These are phyloP conservation scores for Syncephalastrum racemosum DNA, from an alignment of 371 early-diverging fungal species.

Conservation along the genomic window DNA sequence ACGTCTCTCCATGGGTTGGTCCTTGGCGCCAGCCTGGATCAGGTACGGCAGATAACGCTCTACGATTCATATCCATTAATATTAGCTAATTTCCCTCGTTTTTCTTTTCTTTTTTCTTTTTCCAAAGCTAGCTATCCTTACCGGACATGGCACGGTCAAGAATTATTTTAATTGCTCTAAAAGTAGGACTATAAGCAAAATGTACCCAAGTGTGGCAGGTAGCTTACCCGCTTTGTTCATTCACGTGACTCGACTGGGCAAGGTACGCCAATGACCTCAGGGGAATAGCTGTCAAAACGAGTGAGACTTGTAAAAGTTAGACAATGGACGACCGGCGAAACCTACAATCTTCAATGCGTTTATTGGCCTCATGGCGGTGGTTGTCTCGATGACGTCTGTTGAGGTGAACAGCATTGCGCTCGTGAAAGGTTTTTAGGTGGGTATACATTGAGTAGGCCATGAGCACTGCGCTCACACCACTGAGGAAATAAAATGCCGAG, in stretches of 20 bases:
- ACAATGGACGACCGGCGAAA: not conserved
- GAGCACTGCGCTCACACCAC: slow-evolving; percentile 50
- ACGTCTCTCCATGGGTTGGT: slow-evolving; percentile 48
- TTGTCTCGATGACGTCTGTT: slow-evolving; percentile 18
- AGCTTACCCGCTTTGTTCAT: slow-evolving; percentile 71
- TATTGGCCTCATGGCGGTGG: slow-evolving; percentile 26
- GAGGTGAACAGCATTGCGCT: slow-evolving; percentile 13
- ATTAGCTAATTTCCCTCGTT: too few relatives aligned
- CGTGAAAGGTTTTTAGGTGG: slow-evolving; percentile 50
- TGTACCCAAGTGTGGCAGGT: not conserved
- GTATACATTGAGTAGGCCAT: slow-evolving; percentile 64
- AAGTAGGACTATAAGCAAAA: not conserved
- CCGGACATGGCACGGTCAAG: slow-evolving; percentile 70
- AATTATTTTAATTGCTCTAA: slow-evolving; percentile 62
- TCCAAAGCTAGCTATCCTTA: slow-evolving; percentile 12
- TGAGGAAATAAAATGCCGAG: slow-evolving; percentile 29
- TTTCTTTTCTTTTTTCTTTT: not conserved
- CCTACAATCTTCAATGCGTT: slow-evolving; percentile 57
- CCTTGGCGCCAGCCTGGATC: slow-evolving; percentile 45
- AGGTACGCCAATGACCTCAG: slow-evolving; percentile 60
- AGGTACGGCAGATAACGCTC: slow-evolving; percentile 49
- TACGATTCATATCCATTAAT: slow-evolving; percentile 10
- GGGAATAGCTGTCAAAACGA: slow-evolving; percentile 42
- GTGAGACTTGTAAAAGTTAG: not conserved
- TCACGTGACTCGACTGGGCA: slow-evolving; percentile 60